Conservation (phyloP, 2,329 filamentous ascomycete species). For the Paraphoma sp. region DNA sequence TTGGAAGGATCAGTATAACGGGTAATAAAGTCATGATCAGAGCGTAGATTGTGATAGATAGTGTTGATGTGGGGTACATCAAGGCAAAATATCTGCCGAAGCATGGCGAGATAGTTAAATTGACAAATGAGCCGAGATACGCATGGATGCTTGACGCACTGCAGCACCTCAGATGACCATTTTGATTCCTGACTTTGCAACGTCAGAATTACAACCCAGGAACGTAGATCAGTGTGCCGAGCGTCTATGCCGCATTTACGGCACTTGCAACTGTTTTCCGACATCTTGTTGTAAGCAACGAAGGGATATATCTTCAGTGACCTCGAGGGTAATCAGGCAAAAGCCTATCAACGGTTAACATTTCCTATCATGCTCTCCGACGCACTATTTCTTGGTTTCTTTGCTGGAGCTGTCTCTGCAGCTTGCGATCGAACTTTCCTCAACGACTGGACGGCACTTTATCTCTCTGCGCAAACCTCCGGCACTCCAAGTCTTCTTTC, state of each 20-base stretch:
- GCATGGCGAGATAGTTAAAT: background rate
- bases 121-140: background rate
- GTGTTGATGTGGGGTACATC: conserved; percentile 4
- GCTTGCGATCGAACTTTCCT: conserved; percentile 23
- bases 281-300: too few species aligned
- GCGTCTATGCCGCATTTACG: background rate
- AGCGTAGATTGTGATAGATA: conserved; percentile 22
- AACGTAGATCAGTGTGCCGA: background rate
- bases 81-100: conserved; percentile 1
- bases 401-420: conserved; percentile 1
- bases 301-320: too few species aligned
- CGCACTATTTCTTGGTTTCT: background rate
- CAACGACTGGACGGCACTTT: conserved; percentile 19
- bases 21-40: conserved; percentile 32
- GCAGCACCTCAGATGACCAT: background rate
- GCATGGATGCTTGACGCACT: background rate
- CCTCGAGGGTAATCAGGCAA: too few species aligned
- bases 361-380: background rate
- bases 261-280: too few species aligned
- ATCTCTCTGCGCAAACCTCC: conserved; percentile 22
- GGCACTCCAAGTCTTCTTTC: conserved; percentile 16
- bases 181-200: background rate
- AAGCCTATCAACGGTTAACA: too few species aligned
- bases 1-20: conserved; percentile 38
- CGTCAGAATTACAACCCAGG: background rate